Evolutionary conservation across 768 basidiomycete genomes (phyloP).

Genomic region (Suillus clintonianus): DNA sequence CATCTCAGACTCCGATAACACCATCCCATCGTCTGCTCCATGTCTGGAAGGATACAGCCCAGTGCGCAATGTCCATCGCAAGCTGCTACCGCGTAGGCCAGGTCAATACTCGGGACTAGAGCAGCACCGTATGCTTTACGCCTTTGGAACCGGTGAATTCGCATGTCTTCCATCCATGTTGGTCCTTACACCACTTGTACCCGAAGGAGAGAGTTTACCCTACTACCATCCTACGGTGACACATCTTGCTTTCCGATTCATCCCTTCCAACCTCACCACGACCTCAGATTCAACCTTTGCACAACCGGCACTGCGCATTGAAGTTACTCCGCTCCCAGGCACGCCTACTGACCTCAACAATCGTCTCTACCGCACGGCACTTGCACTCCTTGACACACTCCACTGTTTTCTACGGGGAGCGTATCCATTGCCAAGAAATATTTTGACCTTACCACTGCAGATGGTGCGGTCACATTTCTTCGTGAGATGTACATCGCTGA

Average conservation of each 20-base stretch:
- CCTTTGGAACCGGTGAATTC: constrained; percentile 18
- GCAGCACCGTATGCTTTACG: constrained; percentile 79
- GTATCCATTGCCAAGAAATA: constrained; percentile 77
- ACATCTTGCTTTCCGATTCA: too few species aligned
- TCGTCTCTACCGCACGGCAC: constrained; percentile 77
- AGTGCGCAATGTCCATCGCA: too few species aligned
- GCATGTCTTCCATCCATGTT: constrained; percentile 39
- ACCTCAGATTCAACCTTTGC: constrained; percentile 18
- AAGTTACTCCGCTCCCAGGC: constrained; percentile 51
- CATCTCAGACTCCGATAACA: constrained; percentile 38
- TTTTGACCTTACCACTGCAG: too few species aligned
- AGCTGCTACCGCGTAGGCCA: constrained; percentile 77
- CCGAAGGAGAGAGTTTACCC: too few species aligned
- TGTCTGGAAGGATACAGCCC: constrained; percentile 39
- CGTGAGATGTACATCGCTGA: too few species aligned
- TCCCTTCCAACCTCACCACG: too few species aligned
- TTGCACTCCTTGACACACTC: constrained; percentile 78
- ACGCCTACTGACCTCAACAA: constrained; percentile 53
- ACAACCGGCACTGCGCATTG: constrained; percentile 48
- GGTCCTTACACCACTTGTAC: too few species aligned
- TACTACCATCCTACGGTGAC: too few species aligned
- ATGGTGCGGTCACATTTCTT: too few species aligned
- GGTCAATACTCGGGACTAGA: constrained; percentile 72
- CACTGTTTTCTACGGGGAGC: constrained; percentile 89
- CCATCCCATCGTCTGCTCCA: constrained; percentile 38